phyloP scores from a whole-genome alignment of 805 yeast genomes.

The Sungouiozyma ichnusensis region DNA sequence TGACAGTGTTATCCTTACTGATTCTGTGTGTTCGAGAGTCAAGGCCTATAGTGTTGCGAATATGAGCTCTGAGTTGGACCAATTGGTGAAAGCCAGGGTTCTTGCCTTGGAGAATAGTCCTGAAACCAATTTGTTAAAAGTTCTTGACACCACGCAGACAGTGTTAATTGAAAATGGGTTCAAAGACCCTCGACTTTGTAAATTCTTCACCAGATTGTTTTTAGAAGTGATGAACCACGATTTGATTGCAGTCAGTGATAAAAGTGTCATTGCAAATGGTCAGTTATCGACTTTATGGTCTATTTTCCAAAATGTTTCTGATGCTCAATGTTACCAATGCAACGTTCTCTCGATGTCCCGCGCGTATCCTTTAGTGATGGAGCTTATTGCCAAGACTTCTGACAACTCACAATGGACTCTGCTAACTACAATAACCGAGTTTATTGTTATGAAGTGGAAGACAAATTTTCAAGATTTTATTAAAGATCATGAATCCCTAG shows the following conservation, averaged over 20 bases:
- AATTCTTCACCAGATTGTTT: conserved; percentile 17
- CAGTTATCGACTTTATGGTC: conserved; percentile 20
- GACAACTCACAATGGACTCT: conserved; percentile 42
- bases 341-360: conserved; percentile 33
- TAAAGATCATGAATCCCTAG: conserved; percentile 24
- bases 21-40: too few relatives aligned
- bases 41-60: too few relatives aligned
- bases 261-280: conserved; percentile 25
- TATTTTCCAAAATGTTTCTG: conserved; percentile 13
- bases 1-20: too few relatives aligned
- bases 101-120: conserved; percentile 26
- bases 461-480: conserved; percentile 32
- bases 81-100: conserved; percentile 22
- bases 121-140: conserved; percentile 23
- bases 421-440: conserved; percentile 44
- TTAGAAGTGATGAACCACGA: conserved; percentile 19
- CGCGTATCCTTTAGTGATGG: conserved; percentile 38
- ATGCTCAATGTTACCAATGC: conserved; percentile 28
- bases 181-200: conserved; percentile 10
- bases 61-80: conserved; percentile 11
- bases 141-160: conserved; percentile 24
- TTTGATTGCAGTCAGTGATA: conserved; percentile 16
- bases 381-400: conserved; percentile 34
- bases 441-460: conserved; percentile 52
- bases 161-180: conserved; percentile 7